Base-by-base conservation (phyloP, 139 green algal species). In the Desmodesmus armatus region DNA sequence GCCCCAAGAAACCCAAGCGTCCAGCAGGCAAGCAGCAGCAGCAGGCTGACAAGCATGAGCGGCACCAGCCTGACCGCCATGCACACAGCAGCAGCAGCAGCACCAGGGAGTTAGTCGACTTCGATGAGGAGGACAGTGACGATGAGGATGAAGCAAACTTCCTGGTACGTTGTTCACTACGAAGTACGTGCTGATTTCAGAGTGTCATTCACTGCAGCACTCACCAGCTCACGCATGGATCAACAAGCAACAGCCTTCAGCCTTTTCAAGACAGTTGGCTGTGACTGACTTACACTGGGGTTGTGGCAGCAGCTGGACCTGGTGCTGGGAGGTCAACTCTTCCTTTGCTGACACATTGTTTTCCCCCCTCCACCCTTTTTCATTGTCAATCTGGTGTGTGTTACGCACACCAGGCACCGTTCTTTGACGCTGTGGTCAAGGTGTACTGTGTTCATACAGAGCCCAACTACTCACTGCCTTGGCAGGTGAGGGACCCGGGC, bases 381-480 rank as follows among this genome's bases (percentile, higher is more conserved):
- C n/a, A n/a, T n/a, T n/a, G n/a, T n/a, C n/a, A n/a, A n/a, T n/a
- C n/a, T n/a, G n/a, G n/a, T n/a, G n/a, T n/a, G n/a, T n/a, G n/a
- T n/a, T n/a, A n/a, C n/a, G n/a, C n/a, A n/a, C n/a, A n/a, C n/a
- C 80, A 90, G 88, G 85, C 87, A 0, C 81, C 81, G 5, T 90
- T 70, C 83, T 91, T 92, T 87, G 88, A 92, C 63, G 88, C 90
- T 11, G 88, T 91, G 19, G 84, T 93, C n/a, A 93, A 97, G 92
- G 87, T 93, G 70, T 90, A 91, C 78, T 91, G 87, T 81, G 87
- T 90, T 35, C 90, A 93, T 82, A 91, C 88, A 0, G 96, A 99
- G 92, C 97, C 97, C 65, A 99, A 99, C 90, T 99, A 95, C 88
- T 95, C 87, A 0, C 89, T 99, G 86, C 97, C 97, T 13, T 99